Base-by-base conservation (phyloP, 345 rosid genomes). In the Sisymbrium irio region DNA sequence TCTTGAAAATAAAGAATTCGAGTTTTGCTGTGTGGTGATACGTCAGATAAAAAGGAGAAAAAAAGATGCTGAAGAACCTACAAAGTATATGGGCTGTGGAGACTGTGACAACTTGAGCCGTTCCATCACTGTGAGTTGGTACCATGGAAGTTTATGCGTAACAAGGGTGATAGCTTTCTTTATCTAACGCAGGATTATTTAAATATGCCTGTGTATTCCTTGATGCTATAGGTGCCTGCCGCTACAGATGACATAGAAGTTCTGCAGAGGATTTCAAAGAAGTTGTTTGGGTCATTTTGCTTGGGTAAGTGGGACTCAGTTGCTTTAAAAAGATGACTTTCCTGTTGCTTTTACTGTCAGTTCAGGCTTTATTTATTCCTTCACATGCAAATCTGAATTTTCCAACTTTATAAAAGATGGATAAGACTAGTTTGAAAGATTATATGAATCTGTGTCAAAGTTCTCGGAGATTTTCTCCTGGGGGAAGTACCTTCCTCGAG, bases 11-110 rank as follows among this genome's bases (percentile, higher is more conserved):
- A 32, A 22, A 14, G 5, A 62, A 12, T 41, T 27, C 53, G 64
- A 68, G 6, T 13, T 20, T 13, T 73, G 57, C 40, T 41, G 18
- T 30, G 18, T 58, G 62, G 18, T 50, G 13, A 75, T 41, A 59
- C 12, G 71, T 15, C 81, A 93, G 98, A 86, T 94, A 35, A 94
- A 94, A 75, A 89, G 77, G 88, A 91, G 93, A 80, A 87, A 87
- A 65, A 79, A 86, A 73, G 85, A 87, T 79, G 93, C 95, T 9
- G 88, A 30, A 62, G 96, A 91, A 79, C 96, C 98, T 73, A 41
- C 73, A n/a, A 94, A 94, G 83, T 94, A 79, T 72, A 89, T 94
- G 97, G 97, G 98, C 14, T 85, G 85, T 72, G 97, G 97, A 56
- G 92, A 83, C 59, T 91, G 96, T 80, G 97, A 91, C 81, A 94